Conservation (phyloP, 2,329 filamentous ascomycete species). For the Monosporascus sp. region DNA sequence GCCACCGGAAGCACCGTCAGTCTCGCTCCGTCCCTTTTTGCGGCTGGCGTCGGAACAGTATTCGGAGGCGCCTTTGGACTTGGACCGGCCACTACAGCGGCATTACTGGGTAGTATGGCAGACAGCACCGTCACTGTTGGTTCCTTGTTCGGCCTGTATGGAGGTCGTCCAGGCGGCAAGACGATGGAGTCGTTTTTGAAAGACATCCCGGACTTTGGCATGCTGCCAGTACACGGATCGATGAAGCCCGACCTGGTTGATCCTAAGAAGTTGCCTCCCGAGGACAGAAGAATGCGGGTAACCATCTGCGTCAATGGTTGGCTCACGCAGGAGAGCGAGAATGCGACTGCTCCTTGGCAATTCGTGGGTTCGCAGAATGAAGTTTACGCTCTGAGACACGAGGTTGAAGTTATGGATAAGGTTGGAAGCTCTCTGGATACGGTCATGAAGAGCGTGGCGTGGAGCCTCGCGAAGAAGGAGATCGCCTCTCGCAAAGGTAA, state of each 20-base stretch:
- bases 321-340: constrained; percentile 60
- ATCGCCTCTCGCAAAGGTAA: constrained; percentile 43
- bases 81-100: constrained; percentile 67
- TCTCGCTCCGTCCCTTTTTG: constrained; percentile 70
- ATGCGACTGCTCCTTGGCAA: constrained; percentile 74
- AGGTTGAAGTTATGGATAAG: constrained; percentile 69
- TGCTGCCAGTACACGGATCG: constrained; percentile 64
- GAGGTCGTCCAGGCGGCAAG: constrained; percentile 72
- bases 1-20: constrained; percentile 33
- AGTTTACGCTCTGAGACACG: constrained; percentile 79
- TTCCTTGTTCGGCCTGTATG: constrained; percentile 87
- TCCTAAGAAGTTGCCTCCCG: constrained; percentile 44
- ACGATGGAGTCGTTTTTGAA: constrained; percentile 85
- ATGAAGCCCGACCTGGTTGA: constrained; percentile 39
- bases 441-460: constrained; percentile 75
- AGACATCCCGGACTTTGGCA: constrained; percentile 84
- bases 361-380: constrained; percentile 69
- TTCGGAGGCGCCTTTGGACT: constrained; percentile 69
- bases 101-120: constrained; percentile 73
- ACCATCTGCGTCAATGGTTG: constrained; percentile 80
- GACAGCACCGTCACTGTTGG: constrained; percentile 77
- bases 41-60: constrained; percentile 72
- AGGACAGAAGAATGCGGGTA: constrained; percentile 68
- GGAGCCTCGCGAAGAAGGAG: constrained; percentile 59
- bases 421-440: constrained; percentile 73